These are phyloP conservation scores for Epichloe brachyelytri DNA, from an alignment of 2,329 filamentous ascomycete species.

Conservation along the genomic window DNA sequence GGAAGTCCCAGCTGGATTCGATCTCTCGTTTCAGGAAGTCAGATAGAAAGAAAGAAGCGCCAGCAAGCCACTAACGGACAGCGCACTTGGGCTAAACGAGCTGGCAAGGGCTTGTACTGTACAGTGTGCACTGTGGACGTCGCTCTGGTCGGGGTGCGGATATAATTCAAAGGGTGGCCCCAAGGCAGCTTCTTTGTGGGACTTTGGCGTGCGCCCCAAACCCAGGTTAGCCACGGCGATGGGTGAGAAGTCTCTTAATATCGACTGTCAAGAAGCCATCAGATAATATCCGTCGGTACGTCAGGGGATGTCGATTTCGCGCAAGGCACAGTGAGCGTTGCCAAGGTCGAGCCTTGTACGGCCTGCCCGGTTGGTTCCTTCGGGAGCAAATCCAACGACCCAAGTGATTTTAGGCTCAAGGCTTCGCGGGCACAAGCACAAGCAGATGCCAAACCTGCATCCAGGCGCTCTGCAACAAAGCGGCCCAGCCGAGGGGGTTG, in stretches of 20 bases:
- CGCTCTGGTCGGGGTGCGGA: not conserved
- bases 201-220: constrained; percentile 4
- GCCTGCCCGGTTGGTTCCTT: not conserved
- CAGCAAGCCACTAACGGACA: constrained; percentile 9
- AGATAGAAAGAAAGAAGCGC: constrained; percentile 20
- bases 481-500: not conserved
- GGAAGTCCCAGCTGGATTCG: constrained; percentile 6
- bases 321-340: not conserved
- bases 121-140: not conserved
- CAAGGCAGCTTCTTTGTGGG: constrained; percentile 1
- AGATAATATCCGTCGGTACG: not conserved
- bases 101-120: not conserved
- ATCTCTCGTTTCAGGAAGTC: constrained; percentile 14
- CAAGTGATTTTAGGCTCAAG: not conserved
- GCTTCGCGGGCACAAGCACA: not conserved
- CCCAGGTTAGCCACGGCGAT: constrained; percentile 3
- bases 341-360: too few species aligned
- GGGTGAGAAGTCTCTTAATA: not conserved
- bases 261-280: not conserved
- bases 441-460: constrained; percentile 3
- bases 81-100: not conserved
- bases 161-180: not conserved
- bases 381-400: not conserved
- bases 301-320: not conserved
- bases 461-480: constrained; percentile 1